Conservation (phyloP, 2,329 filamentous ascomycete genomes). For the Fusarium pseudonygamai region DNA sequence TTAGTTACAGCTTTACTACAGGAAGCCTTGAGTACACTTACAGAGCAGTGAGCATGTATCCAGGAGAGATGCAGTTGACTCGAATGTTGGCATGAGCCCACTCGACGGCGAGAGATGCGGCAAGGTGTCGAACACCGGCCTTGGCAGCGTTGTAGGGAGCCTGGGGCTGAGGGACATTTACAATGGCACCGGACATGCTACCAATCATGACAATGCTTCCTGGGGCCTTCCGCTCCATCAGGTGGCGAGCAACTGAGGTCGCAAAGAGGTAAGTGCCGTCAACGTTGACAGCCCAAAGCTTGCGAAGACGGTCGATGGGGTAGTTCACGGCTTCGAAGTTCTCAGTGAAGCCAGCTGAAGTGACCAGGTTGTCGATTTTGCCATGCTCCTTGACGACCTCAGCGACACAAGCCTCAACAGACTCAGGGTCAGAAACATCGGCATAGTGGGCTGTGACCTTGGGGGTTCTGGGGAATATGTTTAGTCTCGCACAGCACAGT, state of each 20-base stretch:
- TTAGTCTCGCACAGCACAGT: background rate
- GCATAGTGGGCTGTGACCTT: conserved; percentile 90
- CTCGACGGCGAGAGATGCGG: conserved; percentile 88
- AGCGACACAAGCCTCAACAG: conserved; percentile 77
- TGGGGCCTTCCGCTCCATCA: conserved; percentile 80
- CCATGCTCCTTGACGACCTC: conserved; percentile 70
- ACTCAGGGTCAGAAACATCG: conserved; percentile 83
- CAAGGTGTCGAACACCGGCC: conserved; percentile 89
- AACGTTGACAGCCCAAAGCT: conserved; percentile 94
- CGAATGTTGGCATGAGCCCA: conserved; percentile 90
- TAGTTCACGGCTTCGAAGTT: conserved; percentile 94
- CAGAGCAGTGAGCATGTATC: conserved; percentile 96
- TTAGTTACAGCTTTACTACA: background rate
- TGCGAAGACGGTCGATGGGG: conserved; percentile 88
- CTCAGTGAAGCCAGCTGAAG: conserved; percentile 95
- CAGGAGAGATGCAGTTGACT: conserved; percentile 94
- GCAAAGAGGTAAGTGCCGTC: conserved; percentile 92
- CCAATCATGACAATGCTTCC: conserved; percentile 96
- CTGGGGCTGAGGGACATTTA: conserved; percentile 95
- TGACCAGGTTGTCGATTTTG: conserved; percentile 91
- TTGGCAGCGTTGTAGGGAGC: conserved; percentile 94
- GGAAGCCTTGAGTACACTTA: conserved; percentile 57
- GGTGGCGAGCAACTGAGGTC: conserved; percentile 82
- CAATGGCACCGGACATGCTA: conserved; percentile 92
- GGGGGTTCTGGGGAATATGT: conserved; percentile 64